Conservation (phyloP, 805 yeast species). For the Suhomyces emberorum region DNA sequence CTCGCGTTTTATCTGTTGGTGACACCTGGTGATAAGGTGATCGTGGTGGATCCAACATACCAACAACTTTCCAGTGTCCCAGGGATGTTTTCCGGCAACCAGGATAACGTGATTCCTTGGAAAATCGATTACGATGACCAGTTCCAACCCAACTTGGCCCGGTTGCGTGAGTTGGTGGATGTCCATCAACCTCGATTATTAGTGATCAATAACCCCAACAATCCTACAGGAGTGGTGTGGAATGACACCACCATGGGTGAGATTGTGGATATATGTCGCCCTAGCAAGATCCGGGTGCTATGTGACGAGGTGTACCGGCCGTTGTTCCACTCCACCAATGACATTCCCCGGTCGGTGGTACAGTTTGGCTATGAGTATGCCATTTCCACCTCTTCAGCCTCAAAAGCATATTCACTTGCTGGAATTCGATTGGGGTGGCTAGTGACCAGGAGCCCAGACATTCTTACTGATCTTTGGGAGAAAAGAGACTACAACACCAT, state of each 20-base stretch:
- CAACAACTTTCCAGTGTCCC: slow-evolving; percentile 51
- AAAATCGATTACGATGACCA: slow-evolving; percentile 28
- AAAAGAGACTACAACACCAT: slow-evolving; percentile 52
- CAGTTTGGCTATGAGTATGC: slow-evolving; percentile 40
- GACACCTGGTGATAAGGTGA: slow-evolving; percentile 44
- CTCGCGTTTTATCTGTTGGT: slow-evolving; percentile 42
- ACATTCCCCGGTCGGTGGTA: slow-evolving; percentile 37
- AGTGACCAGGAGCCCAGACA: slow-evolving; percentile 28
- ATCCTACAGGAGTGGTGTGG: slow-evolving; percentile 42
- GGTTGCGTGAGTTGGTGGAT: slow-evolving; percentile 26
- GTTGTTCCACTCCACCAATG: slow-evolving; percentile 37
- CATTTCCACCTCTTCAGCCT: slow-evolving; percentile 48
- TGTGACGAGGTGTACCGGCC: slow-evolving; percentile 58
- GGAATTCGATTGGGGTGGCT: slow-evolving; percentile 56
- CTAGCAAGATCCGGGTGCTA: slow-evolving; percentile 31
- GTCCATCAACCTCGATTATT: slow-evolving; percentile 38
- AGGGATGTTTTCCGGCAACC: slow-evolving; percentile 38
- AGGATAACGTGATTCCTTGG: slow-evolving; percentile 32
- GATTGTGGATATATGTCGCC: slow-evolving; percentile 37
- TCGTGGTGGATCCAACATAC: slow-evolving; percentile 49
- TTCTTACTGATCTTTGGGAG: slow-evolving; percentile 30
- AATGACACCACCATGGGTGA: slow-evolving; percentile 26
- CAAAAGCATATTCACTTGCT: slow-evolving; percentile 54
- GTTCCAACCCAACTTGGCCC: slow-evolving; percentile 35
- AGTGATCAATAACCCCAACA: slow-evolving; percentile 47